These are phyloP conservation scores for Candida taoyuanica DNA, from an alignment of 805 yeast species.

Conservation along the genomic window DNA sequence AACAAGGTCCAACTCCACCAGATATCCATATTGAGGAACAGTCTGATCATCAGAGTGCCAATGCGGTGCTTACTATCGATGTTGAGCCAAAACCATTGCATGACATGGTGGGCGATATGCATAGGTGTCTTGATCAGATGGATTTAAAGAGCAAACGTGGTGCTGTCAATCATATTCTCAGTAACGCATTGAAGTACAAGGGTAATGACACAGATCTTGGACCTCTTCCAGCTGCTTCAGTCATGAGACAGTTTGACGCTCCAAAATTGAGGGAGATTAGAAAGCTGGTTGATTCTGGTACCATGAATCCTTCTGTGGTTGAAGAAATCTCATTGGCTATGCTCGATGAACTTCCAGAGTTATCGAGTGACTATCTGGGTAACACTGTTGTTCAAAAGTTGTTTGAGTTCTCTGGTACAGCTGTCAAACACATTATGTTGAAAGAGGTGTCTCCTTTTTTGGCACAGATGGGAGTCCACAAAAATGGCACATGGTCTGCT, in stretches of 20 bases:
- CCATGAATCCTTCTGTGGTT: conserved; percentile 53
- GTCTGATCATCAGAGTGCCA: not conserved
- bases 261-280: conserved; percentile 85
- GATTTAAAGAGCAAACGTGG: conserved; percentile 30
- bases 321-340: conserved; percentile 81
- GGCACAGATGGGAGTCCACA: conserved; percentile 91
- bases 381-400: conserved; percentile 93
- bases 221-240: conserved; percentile 69
- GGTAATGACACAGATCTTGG: conserved; percentile 56
- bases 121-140: conserved; percentile 27
- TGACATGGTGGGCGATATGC: conserved; percentile 28
- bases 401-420: conserved; percentile 64
- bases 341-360: conserved; percentile 84
- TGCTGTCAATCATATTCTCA: conserved; percentile 41
- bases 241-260: conserved; percentile 74
- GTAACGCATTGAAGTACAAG: conserved; percentile 38
- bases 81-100: conserved; percentile 21
- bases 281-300: conserved; percentile 58
- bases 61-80: conserved; percentile 9
- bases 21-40: conserved; percentile 10
- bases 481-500: conserved; percentile 99
- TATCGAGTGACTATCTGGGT: conserved; percentile 90
- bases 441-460: conserved; percentile 71
- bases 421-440: conserved; percentile 76
- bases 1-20: conserved; percentile 12